Conservation (phyloP, 768 basidiomycete species). For the Suillus decipiens region DNA sequence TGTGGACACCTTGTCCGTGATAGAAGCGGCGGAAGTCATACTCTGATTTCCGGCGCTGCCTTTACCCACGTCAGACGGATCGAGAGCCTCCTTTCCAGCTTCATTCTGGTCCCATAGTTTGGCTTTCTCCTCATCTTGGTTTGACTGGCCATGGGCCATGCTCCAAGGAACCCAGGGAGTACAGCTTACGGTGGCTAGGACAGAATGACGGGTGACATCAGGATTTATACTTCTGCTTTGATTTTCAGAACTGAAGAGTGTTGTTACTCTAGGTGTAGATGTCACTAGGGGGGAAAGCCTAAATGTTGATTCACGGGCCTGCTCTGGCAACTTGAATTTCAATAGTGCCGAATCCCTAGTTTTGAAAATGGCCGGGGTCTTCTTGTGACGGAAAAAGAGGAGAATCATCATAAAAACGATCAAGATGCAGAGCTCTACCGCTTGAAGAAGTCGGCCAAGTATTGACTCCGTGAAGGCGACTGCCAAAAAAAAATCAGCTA, state of each 20-base stretch:
- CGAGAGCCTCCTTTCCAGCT: constrained; percentile 30
- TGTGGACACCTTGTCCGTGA: constrained; percentile 14
- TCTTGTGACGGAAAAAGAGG: constrained; percentile 36
- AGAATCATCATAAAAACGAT: constrained; percentile 57
- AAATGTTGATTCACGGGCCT: constrained; percentile 28
- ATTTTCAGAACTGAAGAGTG: constrained; percentile 11
- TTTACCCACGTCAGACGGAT: constrained; percentile 12
- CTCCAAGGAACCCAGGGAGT: constrained; percentile 42
- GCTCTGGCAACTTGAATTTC: constrained; percentile 25
- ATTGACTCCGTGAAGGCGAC: constrained; percentile 70
- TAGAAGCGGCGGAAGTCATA: neutral
- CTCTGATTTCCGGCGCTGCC: neutral
- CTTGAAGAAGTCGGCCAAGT: constrained; percentile 67
- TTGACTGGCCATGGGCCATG: constrained; percentile 28
- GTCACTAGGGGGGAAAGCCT: constrained; percentile 22
- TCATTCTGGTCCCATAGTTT: constrained; percentile 36
- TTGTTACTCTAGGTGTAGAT: constrained; percentile 31
- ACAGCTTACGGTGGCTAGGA: constrained; percentile 26
- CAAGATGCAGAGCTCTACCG: constrained; percentile 61
- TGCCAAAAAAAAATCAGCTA: constrained; percentile 29
- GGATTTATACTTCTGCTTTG: constrained; percentile 14
- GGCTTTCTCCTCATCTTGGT: constrained; percentile 27
- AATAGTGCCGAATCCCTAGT: constrained; percentile 1
- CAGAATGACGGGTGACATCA: constrained; percentile 18
- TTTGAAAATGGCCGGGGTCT: constrained; percentile 15